Evolutionary conservation across 441 rosid species (phyloP), one percentile per base, ranked within the genome.

Genomic region (Isatis lusitanica): DNA sequence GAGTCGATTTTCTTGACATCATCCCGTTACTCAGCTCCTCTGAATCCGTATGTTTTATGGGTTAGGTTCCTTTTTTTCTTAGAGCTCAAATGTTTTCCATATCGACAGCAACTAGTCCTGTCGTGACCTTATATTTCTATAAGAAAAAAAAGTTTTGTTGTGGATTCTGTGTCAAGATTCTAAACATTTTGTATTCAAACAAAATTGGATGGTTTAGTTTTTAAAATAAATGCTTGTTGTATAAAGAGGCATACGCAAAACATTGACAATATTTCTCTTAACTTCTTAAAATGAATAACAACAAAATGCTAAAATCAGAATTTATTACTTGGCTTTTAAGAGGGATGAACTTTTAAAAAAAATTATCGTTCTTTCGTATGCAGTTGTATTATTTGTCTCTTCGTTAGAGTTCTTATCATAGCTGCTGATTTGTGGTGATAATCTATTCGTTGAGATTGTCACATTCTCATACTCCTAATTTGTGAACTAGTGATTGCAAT

Each of bases 1-100:
- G 42, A 26, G 11, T 66, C 58, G 7, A 30, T 66, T 66, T 66
- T 55, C 52, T 46, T 58, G 72, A 66, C 61, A 67, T 74, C 52
- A 67, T 67, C 73, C 1, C 7, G 55, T 11, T 66, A 40, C 21
- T 33, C 4, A 68, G 33, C 39, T 60, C 30, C n/a, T 16, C 30
- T 52, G 69, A 52, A 68, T 31, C 39, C 21, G 30, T 67, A 60
- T 51, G 24, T 31, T 50, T 67, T 59, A 57, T 2, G 61, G 59
- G 58, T 12, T 56, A 52, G 28, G 17, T 63, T 43, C 46, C 46
- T 18, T 63, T 43, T 30, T 35, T 18, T 35, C 57, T 53, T 63
- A 46, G 21, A 21, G 0, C n/a, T 11, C 7, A 46, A 57, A 47
- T 48, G 10, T 35, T 56, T 65, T 46, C 10, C 58, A 73, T 26